Percentiles rank a stretch among this genome's conserved stretches.
These are phyloP conservation scores for Panicum virgatum DNA, from an alignment of 202 grass and related monocot genomes.

Conservation along the genomic window DNA sequence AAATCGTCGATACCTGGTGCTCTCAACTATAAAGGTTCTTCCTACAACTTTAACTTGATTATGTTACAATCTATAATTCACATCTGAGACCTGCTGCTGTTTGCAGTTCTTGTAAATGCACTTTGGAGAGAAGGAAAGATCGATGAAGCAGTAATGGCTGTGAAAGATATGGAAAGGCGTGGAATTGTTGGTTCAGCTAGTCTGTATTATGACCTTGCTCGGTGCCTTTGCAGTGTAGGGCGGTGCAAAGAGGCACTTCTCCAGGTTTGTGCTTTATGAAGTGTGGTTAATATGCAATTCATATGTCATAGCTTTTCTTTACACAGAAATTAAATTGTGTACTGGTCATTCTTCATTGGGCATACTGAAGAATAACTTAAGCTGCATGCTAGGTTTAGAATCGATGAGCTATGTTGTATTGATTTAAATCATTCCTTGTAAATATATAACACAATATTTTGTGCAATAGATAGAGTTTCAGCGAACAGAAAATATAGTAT, in stretches of 20 bases:
- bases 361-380: constrained; percentile 18
- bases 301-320: constrained; percentile 22
- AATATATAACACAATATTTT: constrained; percentile 14
- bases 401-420: background rate
- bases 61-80: background rate
- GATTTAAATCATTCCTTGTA: background rate
- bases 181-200: constrained; percentile 91
- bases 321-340: background rate
- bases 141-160: constrained; percentile 78
- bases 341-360: constrained; percentile 16
- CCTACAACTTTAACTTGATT: constrained; percentile 22
- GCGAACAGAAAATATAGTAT: background rate
- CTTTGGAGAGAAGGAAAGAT: constrained; percentile 94
- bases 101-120: constrained; percentile 87
- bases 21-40: constrained; percentile 91
- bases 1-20: constrained; percentile 67
- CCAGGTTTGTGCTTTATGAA: constrained; percentile 54
- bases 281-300: constrained; percentile 22
- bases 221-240: constrained; percentile 89
- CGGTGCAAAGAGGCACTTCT: constrained; percentile 88
- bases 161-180: constrained; percentile 87
- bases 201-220: constrained; percentile 98
- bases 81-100: constrained; percentile 21
- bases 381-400: constrained; percentile 15
- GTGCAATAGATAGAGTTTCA: background rate